These are phyloP conservation scores for Vanderwaltozyma polyspora DNA, from an alignment of 805 yeast species.

Conservation along the genomic window DNA sequence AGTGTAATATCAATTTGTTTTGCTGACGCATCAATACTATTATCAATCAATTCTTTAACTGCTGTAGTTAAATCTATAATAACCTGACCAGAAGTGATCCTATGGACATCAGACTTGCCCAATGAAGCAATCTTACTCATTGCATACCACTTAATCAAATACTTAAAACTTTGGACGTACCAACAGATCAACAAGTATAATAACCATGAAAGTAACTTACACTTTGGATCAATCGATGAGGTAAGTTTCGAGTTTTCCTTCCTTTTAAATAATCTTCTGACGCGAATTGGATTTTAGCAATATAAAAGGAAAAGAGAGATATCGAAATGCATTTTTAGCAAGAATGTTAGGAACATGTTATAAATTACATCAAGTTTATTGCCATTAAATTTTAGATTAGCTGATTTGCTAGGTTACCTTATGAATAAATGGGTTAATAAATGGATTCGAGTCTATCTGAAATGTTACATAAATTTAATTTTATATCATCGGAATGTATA, in stretches of 20 bases:
- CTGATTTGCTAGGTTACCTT: background rate
- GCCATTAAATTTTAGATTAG: no score
- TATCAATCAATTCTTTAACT: conserved; percentile 79
- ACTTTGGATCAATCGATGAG: no score
- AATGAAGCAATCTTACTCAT: conserved; percentile 29
- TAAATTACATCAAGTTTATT: no score
- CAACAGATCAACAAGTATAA: no score
- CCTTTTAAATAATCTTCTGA: no score
- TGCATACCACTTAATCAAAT: background rate
- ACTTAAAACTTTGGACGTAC: no score
- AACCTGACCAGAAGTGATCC: conserved; percentile 88
- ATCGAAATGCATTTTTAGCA: no score
- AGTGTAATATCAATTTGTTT: conserved; percentile 56
- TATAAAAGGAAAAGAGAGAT: no score
- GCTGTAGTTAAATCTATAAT: conserved; percentile 67
- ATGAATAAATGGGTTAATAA: conserved; percentile 6
- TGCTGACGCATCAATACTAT: conserved; percentile 71
- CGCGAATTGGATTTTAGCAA: no score
- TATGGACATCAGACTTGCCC: conserved; percentile 46
- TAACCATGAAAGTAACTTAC: no score
- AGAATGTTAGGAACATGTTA: no score
- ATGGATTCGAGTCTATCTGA: conserved; percentile 26
- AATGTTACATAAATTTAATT: conserved; percentile 29
- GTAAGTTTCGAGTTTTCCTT: no score
- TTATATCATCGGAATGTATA: conserved; percentile 29